phyloP scores from a whole-genome alignment of 225 moss, liverwort and hornwort species.

The Takakia lepidozioides region DNA sequence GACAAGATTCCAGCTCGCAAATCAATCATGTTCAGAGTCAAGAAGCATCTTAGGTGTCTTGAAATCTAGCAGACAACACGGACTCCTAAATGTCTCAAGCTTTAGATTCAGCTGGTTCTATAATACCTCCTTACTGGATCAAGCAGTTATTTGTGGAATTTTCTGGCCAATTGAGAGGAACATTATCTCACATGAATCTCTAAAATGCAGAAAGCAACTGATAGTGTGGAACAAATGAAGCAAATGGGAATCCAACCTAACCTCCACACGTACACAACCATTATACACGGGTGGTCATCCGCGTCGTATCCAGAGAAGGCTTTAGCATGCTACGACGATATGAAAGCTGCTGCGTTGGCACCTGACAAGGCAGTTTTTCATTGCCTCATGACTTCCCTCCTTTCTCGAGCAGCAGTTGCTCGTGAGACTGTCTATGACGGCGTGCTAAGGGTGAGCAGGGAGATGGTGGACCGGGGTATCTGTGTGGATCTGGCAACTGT shows the following conservation, averaged over 20 bases:
- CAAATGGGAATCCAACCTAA: conserved; percentile 60
- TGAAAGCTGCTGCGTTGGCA: conserved; percentile 55
- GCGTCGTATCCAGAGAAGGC: conserved; percentile 84
- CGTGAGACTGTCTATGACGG: conserved; percentile 60
- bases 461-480: conserved; percentile 58
- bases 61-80: too few relatives aligned
- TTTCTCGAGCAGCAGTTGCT: conserved; percentile 74
- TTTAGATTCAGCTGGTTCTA: too few relatives aligned
- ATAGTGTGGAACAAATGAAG: conserved; percentile 67
- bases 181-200: too few relatives aligned
- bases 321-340: conserved; percentile 64
- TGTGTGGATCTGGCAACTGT: conserved; percentile 65
- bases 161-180: too few relatives aligned
- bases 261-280: conserved; percentile 61
- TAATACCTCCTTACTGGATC: too few relatives aligned
- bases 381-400: conserved; percentile 73
- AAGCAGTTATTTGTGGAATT: too few relatives aligned
- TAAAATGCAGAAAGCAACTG: conserved; percentile 60
- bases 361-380: conserved; percentile 70
- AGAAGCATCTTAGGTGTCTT: too few relatives aligned
- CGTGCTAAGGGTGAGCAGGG: conserved; percentile 51
- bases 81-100: too few relatives aligned
- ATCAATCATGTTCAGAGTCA: too few relatives aligned
- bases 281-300: conserved; percentile 78
- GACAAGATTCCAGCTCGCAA: neutral